Evolutionary conservation across 75 land plant species (phyloP), one percentile per base, ranked within the genome.

Genomic region (Pinus albicaulis): DNA sequence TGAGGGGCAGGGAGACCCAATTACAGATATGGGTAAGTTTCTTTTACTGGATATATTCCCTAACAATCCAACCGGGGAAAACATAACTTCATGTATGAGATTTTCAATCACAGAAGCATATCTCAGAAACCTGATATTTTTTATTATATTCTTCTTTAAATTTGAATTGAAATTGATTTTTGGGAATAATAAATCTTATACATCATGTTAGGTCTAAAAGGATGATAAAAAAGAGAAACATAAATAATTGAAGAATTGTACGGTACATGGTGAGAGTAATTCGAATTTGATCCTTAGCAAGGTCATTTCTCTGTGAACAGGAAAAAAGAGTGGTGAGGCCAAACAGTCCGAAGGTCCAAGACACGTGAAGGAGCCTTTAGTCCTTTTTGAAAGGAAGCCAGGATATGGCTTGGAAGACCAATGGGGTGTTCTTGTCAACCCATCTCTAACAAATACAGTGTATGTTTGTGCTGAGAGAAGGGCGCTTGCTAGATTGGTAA

Each of bases 401-500:
- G 59, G 76, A 20, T 57, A 34, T 74, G 74, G 59, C 64, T 23
- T 56, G 77, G 80, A 56, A 56, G 38, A 48, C 12, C 55, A 28
- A 17, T 48, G 31, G 71, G 34, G 55, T 16, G 34, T 70, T 36
- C 55, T 65, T 70, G 26, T 31, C 73, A 19, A 72, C 22, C 41
- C 44, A 28, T 28, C 77, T 16, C 41, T 83, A 14, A 66, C 77
- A 57, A 60, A 69, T 8, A 70, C 31, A 55, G 83, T 84, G 34
- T 57, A 72, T 52, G 24, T 28, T 25, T 76, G 84, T 80, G 86
- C 86, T 8, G 86, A 84, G 55, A 56, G 38, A 56, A 64, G 71
- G 65, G 79, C 79, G 4, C 22, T 84, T 23, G 74, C 79, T 3
- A 84, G 80, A 62, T 82, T 84, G 25, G 86, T 84, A 15, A 63